These are phyloP conservation scores for Triglochin maritima DNA, from an alignment of 106 monocot genomes.

Conservation along the genomic window DNA sequence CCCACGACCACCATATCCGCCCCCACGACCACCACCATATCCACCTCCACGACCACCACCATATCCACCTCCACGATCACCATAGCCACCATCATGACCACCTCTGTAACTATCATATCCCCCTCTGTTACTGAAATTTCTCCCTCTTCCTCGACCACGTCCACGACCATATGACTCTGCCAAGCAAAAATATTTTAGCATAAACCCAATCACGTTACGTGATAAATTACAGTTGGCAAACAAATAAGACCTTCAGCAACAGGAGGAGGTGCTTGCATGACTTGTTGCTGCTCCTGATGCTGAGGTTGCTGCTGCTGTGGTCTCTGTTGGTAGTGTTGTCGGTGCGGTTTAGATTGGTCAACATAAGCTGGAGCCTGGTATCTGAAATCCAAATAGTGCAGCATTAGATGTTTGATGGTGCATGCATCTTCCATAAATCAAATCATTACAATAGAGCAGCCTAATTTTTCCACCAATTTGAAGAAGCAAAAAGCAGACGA, in stretches of 20 bases:
- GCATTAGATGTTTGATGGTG: too few species aligned
- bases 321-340: slow-evolving; percentile 19
- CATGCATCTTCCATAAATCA: background rate
- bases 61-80: slow-evolving; percentile 45
- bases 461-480: background rate
- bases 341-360: slow-evolving; percentile 39
- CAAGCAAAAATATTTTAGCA: background rate
- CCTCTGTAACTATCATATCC: slow-evolving; percentile 47
- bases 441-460: background rate
- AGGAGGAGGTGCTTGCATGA: slow-evolving; percentile 32
- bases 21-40: slow-evolving; percentile 10
- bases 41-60: slow-evolving; percentile 31
- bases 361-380: slow-evolving; percentile 63
- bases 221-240: background rate
- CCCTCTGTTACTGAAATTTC: slow-evolving; percentile 44
- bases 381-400: slow-evolving; percentile 19
- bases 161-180: slow-evolving; percentile 71
- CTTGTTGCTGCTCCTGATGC: slow-evolving; percentile 29
- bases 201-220: background rate
- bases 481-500: slow-evolving; percentile 5
- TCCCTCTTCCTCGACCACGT: slow-evolving; percentile 56
- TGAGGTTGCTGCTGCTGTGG: slow-evolving; percentile 31
- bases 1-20: slow-evolving; percentile 15
- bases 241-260: slow-evolving; percentile 22
- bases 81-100: slow-evolving; percentile 33